phyloP scores from a whole-genome alignment of 371 early-diverging fungal species.

The Phascolomyces articulosus region DNA sequence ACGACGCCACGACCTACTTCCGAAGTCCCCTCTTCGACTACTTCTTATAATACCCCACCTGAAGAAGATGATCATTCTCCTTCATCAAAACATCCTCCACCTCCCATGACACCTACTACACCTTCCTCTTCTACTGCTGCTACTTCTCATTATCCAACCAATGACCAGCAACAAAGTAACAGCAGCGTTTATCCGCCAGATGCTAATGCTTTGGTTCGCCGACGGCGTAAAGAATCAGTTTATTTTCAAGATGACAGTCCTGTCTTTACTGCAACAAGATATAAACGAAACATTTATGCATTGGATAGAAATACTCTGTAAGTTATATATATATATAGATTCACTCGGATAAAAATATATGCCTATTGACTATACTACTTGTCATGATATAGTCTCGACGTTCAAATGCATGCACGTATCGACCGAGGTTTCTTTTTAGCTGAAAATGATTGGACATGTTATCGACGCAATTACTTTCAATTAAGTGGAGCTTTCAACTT shows the following conservation, averaged over 20 bases:
- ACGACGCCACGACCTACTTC: conserved; percentile 22
- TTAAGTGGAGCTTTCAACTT: conserved; percentile 74
- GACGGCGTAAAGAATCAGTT: conserved; percentile 2
- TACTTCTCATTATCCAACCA: not conserved
- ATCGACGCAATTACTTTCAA: conserved; percentile 92
- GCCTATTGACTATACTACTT: not conserved
- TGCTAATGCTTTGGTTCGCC: conserved; percentile 1
- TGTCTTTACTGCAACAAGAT: conserved; percentile 60
- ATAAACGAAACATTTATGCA: conserved; percentile 61
- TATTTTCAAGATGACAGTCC: conserved; percentile 9
- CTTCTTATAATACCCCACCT: not conserved
- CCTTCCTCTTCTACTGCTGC: not conserved
- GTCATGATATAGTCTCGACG: conserved; percentile 31
- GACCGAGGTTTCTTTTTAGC: conserved; percentile 84
- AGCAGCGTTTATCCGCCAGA: conserved; percentile 2
- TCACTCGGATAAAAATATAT: not conserved
- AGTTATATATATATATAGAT: too few species aligned
- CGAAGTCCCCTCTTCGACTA: not conserved
- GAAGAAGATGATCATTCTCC: not conserved
- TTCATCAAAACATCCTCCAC: not conserved
- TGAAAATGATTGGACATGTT: conserved; percentile 88
- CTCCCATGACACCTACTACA: not conserved
- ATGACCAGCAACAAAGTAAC: not conserved
- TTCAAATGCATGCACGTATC: conserved; percentile 60
- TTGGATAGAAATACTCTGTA: conserved; percentile 51